These are phyloP conservation scores for Paramecium octaurelia DNA, from an alignment of 73 alveolate species.

Conservation along the genomic window DNA sequence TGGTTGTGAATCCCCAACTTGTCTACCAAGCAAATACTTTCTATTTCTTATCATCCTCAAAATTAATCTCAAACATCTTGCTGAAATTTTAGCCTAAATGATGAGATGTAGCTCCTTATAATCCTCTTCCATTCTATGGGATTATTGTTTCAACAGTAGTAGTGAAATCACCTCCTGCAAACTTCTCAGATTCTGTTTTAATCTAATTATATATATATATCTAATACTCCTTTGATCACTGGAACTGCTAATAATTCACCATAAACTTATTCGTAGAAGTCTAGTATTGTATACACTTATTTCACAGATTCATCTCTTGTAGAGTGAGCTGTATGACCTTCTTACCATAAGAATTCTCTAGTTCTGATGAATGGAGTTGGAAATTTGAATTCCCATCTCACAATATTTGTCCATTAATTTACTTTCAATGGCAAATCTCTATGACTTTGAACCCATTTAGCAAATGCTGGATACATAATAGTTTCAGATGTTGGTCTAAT, in stretches of 20 bases:
- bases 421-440: slow-evolving; percentile 97
- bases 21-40: slow-evolving; percentile 95
- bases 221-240: slow-evolving; percentile 87
- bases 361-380: slow-evolving; percentile 99
- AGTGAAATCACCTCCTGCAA: slow-evolving; percentile 98
- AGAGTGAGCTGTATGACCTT: slow-evolving; percentile 99
- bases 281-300: slow-evolving; percentile 89
- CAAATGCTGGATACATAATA: slow-evolving; percentile 99
- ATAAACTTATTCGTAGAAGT: slow-evolving; percentile 90
- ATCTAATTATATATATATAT: not conserved
- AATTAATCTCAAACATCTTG: slow-evolving; percentile 96
- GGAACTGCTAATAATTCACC: slow-evolving; percentile 98
- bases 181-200: slow-evolving; percentile 97
- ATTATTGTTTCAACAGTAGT: slow-evolving; percentile 96
- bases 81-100: slow-evolving; percentile 99
- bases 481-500: slow-evolving; percentile 99
- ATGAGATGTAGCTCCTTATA: slow-evolving; percentile 99
- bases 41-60: slow-evolving; percentile 88
- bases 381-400: slow-evolving; percentile 99
- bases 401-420: slow-evolving; percentile 99
- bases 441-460: slow-evolving; percentile 98
- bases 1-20: slow-evolving; percentile 99
- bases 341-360: slow-evolving; percentile 99
- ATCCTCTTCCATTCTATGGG: slow-evolving; percentile 99
- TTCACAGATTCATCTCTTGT: slow-evolving; percentile 94